Base-by-base conservation (phyloP, 2,329 filamentous ascomycete genomes). In the Epichloe uncinata region DNA sequence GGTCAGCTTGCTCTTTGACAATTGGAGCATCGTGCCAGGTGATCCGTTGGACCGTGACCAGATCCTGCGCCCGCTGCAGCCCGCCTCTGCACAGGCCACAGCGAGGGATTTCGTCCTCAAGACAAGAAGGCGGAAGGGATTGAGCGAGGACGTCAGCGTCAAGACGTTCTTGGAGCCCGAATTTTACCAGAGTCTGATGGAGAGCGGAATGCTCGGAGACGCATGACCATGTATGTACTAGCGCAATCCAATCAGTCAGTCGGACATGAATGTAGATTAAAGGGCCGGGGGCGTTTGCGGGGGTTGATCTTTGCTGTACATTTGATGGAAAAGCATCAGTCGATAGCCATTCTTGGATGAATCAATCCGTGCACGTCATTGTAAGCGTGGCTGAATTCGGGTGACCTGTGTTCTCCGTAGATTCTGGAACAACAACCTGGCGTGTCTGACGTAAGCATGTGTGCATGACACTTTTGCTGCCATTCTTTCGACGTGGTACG, bases 151-250 rank as follows among this genome's bases (percentile, higher is more conserved):
- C 66, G 88, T 97, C 40, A 91, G 85, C 33, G 89, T 97, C 50
- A 89, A 88, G 66, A 96, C 95, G 63, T 98, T 97, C 69, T 72
- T 98, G 56, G 93, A 98, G 72, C 87, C 89, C 1, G 93, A 97
- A 66, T 81, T 97, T 54, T 94, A 94, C 71, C 82, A 84, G 65
- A 87, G 81, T 57, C 69, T 97, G 61, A 86, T 88, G 69, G 89
- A 95, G 68, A 93, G 85, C 59, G 91, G 91, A 2, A 82, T 95
- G 57, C 69, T 97, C 55, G 89, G 89, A 22, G 73, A 74, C 42
- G 56, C 59, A 49, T 69, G 49, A 61, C 6, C 4, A 11, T 33
- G 22, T 22, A 2, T 7, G 4, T 18, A 30, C 30, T 30, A 5
- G 26, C 26, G 20, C 26, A 30, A 4, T 9, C 26, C 26, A 9